Base-by-base conservation (phyloP, 2,329 filamentous ascomycete species). In the Microcyclospora pomicola region DNA sequence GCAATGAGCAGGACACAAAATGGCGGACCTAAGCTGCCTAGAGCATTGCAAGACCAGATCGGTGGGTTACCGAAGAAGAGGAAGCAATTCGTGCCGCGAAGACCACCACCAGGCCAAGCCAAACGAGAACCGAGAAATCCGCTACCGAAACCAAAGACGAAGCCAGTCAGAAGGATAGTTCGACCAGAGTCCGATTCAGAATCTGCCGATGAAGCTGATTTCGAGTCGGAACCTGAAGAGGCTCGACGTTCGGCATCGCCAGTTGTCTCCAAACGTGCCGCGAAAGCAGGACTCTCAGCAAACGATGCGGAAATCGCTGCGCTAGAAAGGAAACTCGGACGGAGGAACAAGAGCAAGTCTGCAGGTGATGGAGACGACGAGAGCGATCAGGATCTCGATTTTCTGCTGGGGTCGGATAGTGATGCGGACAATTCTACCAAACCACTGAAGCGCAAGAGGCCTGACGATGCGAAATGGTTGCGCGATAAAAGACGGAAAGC, bases 271-370 rank as follows among this genome's bases (percentile, higher is more conserved):
- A 50, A 28, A 38, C 42, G 42, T 30, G 42, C 45, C 14, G 50
- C 45, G 9, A 52, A 49, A 35, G 46, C 78, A 3, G 75, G 73
- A 48, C 64, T 95, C 4, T 77, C 74, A 1, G 69, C 83, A 43
- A 88, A 98, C 41, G 86, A 96, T 52, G 82, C 77, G 2, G 85
- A 94, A 49, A 96, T 98, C 49, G 79, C 80, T 14, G 77, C 77
- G 2, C 65, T 95, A 27, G 91, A 98, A 63, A 86, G 80, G 58
- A 92, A 83, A 53, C 65, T 98, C 2, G 88, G 91, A 0, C 80
- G 80, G 42, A 92, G 85, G 53, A 78, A 31, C 30, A 24, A 73
- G 27, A 77, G 79, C 0, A 80, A 82, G 47, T 44, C 42, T n/a
- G 44, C 41, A 24, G 85, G 87, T 49, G 72, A 75, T 14, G 82